Evolutionary conservation across 2,329 filamentous ascomycete species (phyloP).

Genomic region (Cladophialophora exuberans): DNA sequence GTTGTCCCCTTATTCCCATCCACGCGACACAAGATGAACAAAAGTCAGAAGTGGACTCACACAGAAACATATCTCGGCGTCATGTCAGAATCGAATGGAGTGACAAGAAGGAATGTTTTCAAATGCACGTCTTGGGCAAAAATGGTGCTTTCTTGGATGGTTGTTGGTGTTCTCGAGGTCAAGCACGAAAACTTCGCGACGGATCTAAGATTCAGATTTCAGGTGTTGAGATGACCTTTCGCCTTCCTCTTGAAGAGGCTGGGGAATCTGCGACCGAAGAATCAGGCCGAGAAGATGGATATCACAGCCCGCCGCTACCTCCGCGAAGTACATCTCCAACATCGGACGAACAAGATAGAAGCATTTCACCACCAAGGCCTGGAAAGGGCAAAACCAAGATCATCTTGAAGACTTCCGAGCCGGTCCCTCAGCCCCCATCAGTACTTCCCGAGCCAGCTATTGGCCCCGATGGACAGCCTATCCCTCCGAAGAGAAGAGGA

Average conservation of each 20-base stretch:
- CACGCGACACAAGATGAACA: conserved; percentile 52
- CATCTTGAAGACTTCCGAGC: conserved; percentile 15
- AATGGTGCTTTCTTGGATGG: conserved; percentile 62
- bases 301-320: conserved; percentile 13
- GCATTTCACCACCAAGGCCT: conserved; percentile 15
- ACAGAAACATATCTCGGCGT: conserved; percentile 64
- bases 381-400: conserved; percentile 27
- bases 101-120: conserved; percentile 59
- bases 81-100: conserved; percentile 66
- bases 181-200: conserved; percentile 55
- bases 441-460: conserved; percentile 9
- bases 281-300: conserved; percentile 26
- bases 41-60: conserved; percentile 45
- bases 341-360: conserved; percentile 23
- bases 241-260: conserved; percentile 26
- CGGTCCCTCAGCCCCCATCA: background rate
- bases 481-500: conserved; percentile 51
- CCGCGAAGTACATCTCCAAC: conserved; percentile 18
- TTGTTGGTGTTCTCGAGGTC: conserved; percentile 51
- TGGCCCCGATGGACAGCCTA: conserved; percentile 29
- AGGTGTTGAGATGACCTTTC: conserved; percentile 32
- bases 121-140: conserved; percentile 61
- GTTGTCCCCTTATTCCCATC: conserved; percentile 56
- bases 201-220: conserved; percentile 63
- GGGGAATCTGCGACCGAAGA: conserved; percentile 22